Conservation (phyloP, 176 grass and related monocot species). For the Raddia distichophylla region DNA sequence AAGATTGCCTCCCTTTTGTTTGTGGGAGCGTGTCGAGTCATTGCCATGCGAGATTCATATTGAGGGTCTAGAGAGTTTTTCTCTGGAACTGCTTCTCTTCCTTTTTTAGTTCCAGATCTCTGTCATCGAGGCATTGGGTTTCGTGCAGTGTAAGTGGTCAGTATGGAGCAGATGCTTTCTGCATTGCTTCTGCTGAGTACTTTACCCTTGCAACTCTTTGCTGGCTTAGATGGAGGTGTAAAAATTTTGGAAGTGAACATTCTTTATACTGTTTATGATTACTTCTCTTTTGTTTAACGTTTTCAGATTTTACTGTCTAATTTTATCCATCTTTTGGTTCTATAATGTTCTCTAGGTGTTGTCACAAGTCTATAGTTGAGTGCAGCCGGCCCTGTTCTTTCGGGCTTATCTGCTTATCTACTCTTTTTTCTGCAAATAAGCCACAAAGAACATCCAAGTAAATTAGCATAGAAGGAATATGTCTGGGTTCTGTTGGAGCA, state of each 20-base stretch:
- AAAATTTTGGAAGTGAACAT: conserved; percentile 40
- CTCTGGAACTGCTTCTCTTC: conserved; percentile 50
- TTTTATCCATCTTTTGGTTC: background rate
- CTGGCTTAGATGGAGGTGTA: conserved; percentile 11
- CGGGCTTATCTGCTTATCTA: too few relatives aligned
- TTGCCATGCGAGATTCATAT: conserved; percentile 56
- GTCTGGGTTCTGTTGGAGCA: background rate
- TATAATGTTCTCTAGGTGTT: background rate
- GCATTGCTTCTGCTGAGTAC: conserved; percentile 18
- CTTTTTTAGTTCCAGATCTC: conserved; percentile 14
- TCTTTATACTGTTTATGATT: background rate
- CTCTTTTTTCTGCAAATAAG: too few relatives aligned
- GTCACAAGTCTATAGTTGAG: background rate
- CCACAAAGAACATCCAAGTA: too few relatives aligned
- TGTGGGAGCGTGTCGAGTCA: conserved; percentile 66
- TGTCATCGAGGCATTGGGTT: conserved; percentile 18
- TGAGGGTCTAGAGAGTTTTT: conserved; percentile 48
- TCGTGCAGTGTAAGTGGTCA: background rate
- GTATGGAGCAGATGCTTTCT: background rate
- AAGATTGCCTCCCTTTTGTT: conserved; percentile 62
- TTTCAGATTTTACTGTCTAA: background rate
- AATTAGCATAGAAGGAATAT: background rate
- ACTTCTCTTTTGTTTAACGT: background rate
- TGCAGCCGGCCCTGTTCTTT: background rate
- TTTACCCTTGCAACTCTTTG: conserved; percentile 11